These are phyloP conservation scores for Crotalaria pallida DNA, from an alignment of 306 rosid species.

Conservation along the genomic window DNA sequence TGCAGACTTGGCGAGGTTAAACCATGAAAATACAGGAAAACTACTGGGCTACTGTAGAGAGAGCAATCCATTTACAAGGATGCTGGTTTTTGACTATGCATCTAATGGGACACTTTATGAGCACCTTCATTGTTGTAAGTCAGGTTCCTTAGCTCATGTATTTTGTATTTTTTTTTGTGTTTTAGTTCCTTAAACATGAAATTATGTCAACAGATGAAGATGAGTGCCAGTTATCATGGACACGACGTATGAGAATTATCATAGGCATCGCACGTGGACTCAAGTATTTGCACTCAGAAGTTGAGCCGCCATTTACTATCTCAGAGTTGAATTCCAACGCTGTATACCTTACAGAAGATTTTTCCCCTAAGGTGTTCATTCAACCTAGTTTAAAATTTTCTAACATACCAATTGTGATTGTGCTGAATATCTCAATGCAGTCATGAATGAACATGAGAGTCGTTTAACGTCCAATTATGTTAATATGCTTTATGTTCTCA, in stretches of 20 bases:
- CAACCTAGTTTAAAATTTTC: not conserved
- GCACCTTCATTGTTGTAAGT: conserved; percentile 88
- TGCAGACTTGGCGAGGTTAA: conserved; percentile 76
- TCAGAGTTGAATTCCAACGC: conserved; percentile 86
- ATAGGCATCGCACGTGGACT: conserved; percentile 90
- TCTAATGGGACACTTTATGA: conserved; percentile 93
- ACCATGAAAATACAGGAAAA: conserved; percentile 73
- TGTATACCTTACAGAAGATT: conserved; percentile 92
- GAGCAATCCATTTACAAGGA: conserved; percentile 83
- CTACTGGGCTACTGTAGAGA: conserved; percentile 87
- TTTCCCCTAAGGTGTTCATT: conserved; percentile 75
- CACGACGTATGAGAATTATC: conserved; percentile 79
- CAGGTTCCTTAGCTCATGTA: conserved; percentile 4
- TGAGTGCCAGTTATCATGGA: conserved; percentile 86
- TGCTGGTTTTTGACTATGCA: conserved; percentile 93
- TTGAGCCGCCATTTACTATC: conserved; percentile 87
- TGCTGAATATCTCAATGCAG: conserved; percentile 9
- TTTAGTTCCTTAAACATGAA: conserved; percentile 21
- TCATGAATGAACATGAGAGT: not conserved
- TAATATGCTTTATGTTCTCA: not conserved
- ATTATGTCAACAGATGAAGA: conserved; percentile 60
- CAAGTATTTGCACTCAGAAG: conserved; percentile 77
- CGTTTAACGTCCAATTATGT: not conserved
- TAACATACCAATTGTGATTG: not conserved
- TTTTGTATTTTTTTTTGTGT: not conserved